Base-by-base conservation (phyloP, 2,329 filamentous ascomycete genomes). In the Fusarium gaditjirri region DNA sequence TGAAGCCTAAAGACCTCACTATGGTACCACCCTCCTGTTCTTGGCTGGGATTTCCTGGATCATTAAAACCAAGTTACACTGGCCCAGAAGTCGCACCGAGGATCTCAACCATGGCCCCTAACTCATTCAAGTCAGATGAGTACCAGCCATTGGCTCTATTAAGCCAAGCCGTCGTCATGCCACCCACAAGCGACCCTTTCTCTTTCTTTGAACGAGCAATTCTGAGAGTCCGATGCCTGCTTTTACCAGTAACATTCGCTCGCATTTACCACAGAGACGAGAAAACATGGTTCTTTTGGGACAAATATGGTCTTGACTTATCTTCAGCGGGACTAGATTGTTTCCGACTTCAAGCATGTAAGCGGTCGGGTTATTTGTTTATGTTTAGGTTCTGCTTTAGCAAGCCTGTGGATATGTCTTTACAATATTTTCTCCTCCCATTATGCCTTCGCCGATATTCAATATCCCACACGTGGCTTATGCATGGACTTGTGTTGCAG, bases 51-150 rank as follows among this genome's bases (percentile, higher is more conserved):
- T 42, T 6, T 19, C 29, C 23, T 6, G 57, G 29, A 5, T 19
- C 11, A 3, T n/a, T 16, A 6, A 2, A 0, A 0, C 6, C 16
- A 2, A 21, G 27, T 2, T 3, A 10, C 0, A 7, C 5, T 1
- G 4, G 4, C 0, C 10, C 7, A 2, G 19, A n/a, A 4, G 1
- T 5, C 9, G 56, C 27, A 2, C 46, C 36, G 0, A 36, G 2
- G 2, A 55, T 60, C 11, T 19, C 41, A 25, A 31, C 29, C 1
- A 0, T 4, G 25, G 1, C 4, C 0, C 39, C 33, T 2, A 31
- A 57, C 10, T 27, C 16, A 4, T 57, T 29, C 3, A 2, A 23
- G 1, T 27, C 58, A 16, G 8, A 17, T 13, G 12, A 33, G 12
- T 23, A n/a, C 3, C 38, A 13, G 2, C 33, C 13, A 3, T 19